Conservation (phyloP, 78 protist species). For the Thecamonas trahens region DNA sequence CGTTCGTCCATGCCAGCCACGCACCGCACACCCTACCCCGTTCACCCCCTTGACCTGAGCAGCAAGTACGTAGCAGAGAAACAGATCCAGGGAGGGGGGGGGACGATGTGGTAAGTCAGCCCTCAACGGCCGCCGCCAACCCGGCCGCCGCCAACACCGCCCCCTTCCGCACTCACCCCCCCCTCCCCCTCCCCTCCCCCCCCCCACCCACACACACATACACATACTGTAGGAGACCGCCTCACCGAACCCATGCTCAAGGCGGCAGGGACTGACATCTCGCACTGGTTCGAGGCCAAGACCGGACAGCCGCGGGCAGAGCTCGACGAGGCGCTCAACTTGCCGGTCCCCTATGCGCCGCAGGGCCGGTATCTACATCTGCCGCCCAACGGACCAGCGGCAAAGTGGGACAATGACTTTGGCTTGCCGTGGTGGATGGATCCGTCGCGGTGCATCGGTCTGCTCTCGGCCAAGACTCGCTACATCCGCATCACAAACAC, state of each 20-base stretch:
- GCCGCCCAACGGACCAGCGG: conserved; percentile 17
- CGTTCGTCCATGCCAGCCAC: no score
- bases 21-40: no score
- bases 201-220: no score
- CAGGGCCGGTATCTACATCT: conserved; percentile 33
- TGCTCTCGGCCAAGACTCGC: conserved; percentile 24
- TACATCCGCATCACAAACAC: conserved; percentile 40
- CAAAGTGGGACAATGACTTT: conserved; percentile 3
- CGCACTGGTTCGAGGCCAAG: conserved; percentile 59
- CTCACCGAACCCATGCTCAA: conserved; percentile 16
- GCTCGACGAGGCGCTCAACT: conserved; percentile 1
- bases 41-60: no score
- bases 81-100: no score
- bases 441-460: conserved; percentile 19
- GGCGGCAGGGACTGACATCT: conserved; percentile 54
- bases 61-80: no score
- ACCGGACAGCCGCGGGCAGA: conserved; percentile 2
- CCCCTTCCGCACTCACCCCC: no score
- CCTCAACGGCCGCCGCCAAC: no score
- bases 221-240: no score
- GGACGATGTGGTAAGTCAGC: no score
- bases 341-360: conserved; percentile 14
- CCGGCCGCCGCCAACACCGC: no score
- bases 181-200: no score
- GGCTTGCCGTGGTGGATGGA: conserved; percentile 67